These are phyloP conservation scores for Epichloe uncinata DNA, from an alignment of 2,329 filamentous ascomycete genomes.

Conservation along the genomic window DNA sequence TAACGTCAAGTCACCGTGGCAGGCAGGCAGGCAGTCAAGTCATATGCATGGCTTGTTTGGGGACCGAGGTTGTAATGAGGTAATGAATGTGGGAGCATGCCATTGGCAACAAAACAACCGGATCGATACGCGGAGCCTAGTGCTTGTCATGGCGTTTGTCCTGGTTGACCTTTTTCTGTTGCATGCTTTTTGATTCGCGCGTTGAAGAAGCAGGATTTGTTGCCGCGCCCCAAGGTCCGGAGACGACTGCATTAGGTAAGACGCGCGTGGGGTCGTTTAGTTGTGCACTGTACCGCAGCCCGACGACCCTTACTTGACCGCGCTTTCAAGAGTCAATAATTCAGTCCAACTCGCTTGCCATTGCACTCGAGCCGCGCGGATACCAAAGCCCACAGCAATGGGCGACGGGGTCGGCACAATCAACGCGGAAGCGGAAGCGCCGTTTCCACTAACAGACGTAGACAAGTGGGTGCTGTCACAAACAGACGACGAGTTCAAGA, in stretches of 20 bases:
- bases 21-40: background rate
- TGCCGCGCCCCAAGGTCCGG: background rate
- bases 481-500: constrained; percentile 57
- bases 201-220: background rate
- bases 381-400: constrained; percentile 19
- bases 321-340: no score
- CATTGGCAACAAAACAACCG: no score
- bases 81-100: no score
- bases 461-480: constrained; percentile 46
- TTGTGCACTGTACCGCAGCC: no score
- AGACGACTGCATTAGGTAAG: background rate
- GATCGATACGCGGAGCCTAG: no score
- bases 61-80: no score
- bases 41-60: background rate
- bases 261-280: background rate
- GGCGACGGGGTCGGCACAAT: constrained; percentile 18
- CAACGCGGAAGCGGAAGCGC: constrained; percentile 30
- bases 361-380: background rate
- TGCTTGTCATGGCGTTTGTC: no score
- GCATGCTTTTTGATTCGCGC: no score
- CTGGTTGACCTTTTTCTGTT: no score
- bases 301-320: no score
- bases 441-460: constrained; percentile 46
- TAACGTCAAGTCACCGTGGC: no score
- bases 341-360: no score